Conservation (phyloP, 495 filamentous ascomycete species). For the Penicillium goetzii region DNA sequence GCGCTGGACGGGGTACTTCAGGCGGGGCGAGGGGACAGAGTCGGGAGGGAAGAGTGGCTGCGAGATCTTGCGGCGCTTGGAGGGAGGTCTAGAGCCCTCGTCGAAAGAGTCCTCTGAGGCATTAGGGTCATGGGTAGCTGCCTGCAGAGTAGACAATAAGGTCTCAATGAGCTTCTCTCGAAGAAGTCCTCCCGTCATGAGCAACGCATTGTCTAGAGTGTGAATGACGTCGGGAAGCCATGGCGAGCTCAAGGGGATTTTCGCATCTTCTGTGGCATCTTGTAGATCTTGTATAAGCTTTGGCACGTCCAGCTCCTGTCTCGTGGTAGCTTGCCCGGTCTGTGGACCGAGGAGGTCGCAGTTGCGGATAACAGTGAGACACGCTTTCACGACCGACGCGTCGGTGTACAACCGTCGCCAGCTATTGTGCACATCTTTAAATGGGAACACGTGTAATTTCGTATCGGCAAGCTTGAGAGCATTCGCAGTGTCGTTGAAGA, state of each 20-base stretch:
- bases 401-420: slow-evolving; percentile 83
- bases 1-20: slow-evolving; percentile 44
- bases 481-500: slow-evolving; percentile 40
- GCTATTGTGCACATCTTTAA: slow-evolving; percentile 70
- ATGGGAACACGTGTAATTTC: slow-evolving; percentile 76
- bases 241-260: slow-evolving; percentile 25
- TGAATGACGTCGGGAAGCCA: slow-evolving; percentile 57
- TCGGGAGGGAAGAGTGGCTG: slow-evolving; percentile 48
- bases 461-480: slow-evolving; percentile 53
- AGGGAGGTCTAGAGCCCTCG: background rate
- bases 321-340: slow-evolving; percentile 10
- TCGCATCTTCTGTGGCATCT: background rate
- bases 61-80: slow-evolving; percentile 43
- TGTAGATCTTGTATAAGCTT: slow-evolving; percentile 26
- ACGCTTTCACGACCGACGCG: slow-evolving; percentile 67
- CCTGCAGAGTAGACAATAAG: slow-evolving; percentile 37
- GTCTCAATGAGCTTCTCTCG: slow-evolving; percentile 64
- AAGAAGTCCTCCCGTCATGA: slow-evolving; percentile 75
- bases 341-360: slow-evolving; percentile 24
- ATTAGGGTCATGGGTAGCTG: slow-evolving; percentile 19
- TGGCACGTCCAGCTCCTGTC: slow-evolving; percentile 10
- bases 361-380: slow-evolving; percentile 41
- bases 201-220: slow-evolving; percentile 76
- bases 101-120: background rate
- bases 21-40: slow-evolving; percentile 34